Evolutionary conservation across 2,329 filamentous ascomycete genomes (phyloP), one percentile per base, ranked within the genome.

Genomic region (Apiospora koreana): DNA sequence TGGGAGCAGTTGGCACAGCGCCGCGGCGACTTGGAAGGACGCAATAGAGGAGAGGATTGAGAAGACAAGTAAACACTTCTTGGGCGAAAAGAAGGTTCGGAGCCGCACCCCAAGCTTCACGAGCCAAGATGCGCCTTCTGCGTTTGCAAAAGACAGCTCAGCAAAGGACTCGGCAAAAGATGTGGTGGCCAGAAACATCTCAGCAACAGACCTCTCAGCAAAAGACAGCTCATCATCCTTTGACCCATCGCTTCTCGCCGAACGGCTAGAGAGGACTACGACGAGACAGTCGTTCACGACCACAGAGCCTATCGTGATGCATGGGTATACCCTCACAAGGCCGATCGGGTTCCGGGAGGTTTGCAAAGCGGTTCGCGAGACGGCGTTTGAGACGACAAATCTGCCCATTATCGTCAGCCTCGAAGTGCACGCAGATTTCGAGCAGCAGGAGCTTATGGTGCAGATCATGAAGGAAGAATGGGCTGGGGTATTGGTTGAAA

Each of bases 391-490:
- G 38, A 87, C 84, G 8, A 95, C 89, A 71, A 88, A 93, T 68
- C 84, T 97, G 25, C 96, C 96, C 0, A 84, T 99, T 48, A 97
- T 98, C 71, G 89, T 98, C 74, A 97, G 94, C 79, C 86, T 98
- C 7, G 96, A 99, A 81, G 93, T 98, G 0, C 95, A 98, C 80
- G 92, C 94, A 18, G 89, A 92, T 72, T 83, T 87, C 1, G 89
- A 93, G 68, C 95, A 98, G 80, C 96, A 99, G 80, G 90, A 94
- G 73, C 87, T 93, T 67, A 98, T 98, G 93, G 95, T 97, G 14
- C 88, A 93, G 69, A 97, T 98, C 73, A 98, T 99, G 92, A 91
- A 91, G 74, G 90, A 97, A 74, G 92, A 93, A 73, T 99, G 95
- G 94, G 88, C 87, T 50, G 91, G 88, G 0, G 83, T 92, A 76